Evolutionary conservation across 805 yeast species (phyloP).

Genomic region (Ogataea haglerorum): DNA sequence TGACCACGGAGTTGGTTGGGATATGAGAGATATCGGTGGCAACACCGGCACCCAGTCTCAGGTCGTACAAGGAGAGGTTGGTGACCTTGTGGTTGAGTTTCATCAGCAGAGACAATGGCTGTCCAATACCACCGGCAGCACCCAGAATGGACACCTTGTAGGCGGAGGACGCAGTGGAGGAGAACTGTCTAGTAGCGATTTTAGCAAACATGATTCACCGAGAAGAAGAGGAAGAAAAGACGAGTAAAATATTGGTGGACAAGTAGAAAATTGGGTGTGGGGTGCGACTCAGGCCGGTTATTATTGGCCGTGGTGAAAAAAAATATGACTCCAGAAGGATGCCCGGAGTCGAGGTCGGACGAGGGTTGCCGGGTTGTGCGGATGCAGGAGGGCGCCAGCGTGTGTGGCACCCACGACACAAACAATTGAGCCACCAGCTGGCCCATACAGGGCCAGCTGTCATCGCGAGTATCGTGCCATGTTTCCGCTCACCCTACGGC

Average conservation of each 20-base stretch:
- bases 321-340: conserved; percentile 4
- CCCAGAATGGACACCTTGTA: conserved; percentile 81
- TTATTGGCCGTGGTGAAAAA: conserved; percentile 8
- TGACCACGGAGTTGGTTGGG: conserved; percentile 86
- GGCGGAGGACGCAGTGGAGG: conserved; percentile 61
- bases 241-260: neutral
- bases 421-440: too few relatives aligned
- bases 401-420: too few relatives aligned
- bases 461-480: neutral
- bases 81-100: conserved; percentile 88
- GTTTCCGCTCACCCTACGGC: neutral
- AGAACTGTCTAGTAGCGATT: conserved; percentile 51
- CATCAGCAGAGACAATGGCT: conserved; percentile 76
- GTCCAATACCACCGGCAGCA: conserved; percentile 96
- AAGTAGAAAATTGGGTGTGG: conserved; percentile 5
- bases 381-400: neutral
- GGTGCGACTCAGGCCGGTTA: conserved; percentile 1
- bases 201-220: conserved; percentile 47
- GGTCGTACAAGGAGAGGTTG: conserved; percentile 80
- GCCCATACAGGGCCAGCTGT: too few relatives aligned
- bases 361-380: neutral
- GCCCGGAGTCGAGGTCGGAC: conserved; percentile 11
- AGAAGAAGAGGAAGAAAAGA: conserved; percentile 1
- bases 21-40: conserved; percentile 95
- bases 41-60: conserved; percentile 92